A percentile compares a stretch with the other conserved stretches of the same genome.
Conservation (phyloP, 1,284 basidiomycete species). For the Fomitopsis schrenkii region DNA sequence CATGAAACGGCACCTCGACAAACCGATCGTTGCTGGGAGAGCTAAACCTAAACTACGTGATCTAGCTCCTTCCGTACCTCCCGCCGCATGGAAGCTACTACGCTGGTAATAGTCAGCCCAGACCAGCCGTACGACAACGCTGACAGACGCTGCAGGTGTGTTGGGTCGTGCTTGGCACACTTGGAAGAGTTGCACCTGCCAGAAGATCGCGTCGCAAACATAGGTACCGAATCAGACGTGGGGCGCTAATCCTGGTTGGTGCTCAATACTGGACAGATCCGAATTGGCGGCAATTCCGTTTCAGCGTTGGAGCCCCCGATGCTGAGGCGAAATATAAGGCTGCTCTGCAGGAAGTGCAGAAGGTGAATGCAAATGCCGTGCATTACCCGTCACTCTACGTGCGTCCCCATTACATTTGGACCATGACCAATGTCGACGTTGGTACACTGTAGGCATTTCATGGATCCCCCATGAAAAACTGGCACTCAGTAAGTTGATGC, state of each 20-base stretch:
- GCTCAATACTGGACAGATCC: slow-evolving; percentile 28
- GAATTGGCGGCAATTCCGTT: slow-evolving; percentile 54
- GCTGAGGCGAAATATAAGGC: slow-evolving; percentile 56
- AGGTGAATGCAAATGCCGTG: slow-evolving; percentile 33
- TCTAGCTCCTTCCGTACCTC: slow-evolving; percentile 39
- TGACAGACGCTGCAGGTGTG: slow-evolving; percentile 37
- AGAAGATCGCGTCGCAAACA: slow-evolving; percentile 44
- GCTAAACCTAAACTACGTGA: slow-evolving; percentile 47
- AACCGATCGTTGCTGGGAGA: slow-evolving; percentile 42
- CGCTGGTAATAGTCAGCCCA: slow-evolving; percentile 39
- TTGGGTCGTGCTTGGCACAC: slow-evolving; percentile 63
- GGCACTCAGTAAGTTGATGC: slow-evolving; percentile 52
- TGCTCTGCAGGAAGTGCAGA: slow-evolving; percentile 36
- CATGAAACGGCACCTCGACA: slow-evolving; percentile 52
- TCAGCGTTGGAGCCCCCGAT: slow-evolving; percentile 62
- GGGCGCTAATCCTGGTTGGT: background rate
- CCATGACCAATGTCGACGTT: background rate
- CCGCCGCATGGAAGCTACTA: slow-evolving; percentile 57
- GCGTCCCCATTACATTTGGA: slow-evolving; percentile 11
- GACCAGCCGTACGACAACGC: background rate
- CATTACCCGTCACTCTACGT: slow-evolving; percentile 55
- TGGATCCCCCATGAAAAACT: slow-evolving; percentile 54
- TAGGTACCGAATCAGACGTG: slow-evolving; percentile 34
- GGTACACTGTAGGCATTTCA: slow-evolving; percentile 48
- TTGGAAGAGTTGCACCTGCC: slow-evolving; percentile 52